Percentiles rank a stretch among this genome's conserved stretches.
phyloP scores from a whole-genome alignment of 78 protist genomes.

The Dictyostelium brefeldianum region DNA sequence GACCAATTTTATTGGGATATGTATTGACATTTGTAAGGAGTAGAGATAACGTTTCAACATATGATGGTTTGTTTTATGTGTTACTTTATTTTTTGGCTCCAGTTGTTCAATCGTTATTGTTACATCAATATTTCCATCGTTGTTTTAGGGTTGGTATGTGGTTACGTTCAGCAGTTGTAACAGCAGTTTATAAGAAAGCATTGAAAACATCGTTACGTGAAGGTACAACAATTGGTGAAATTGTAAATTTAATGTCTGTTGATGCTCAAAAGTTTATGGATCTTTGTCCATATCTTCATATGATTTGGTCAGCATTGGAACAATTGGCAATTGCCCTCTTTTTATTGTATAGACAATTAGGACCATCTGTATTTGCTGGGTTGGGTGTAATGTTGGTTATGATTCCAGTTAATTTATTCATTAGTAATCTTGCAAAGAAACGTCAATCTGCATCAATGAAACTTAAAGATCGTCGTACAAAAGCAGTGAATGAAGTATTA shows the following conservation, averaged over 20 bases:
- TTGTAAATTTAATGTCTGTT: slow-evolving; percentile 90
- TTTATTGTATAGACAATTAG: slow-evolving; percentile 42
- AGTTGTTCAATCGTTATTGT: slow-evolving; percentile 32
- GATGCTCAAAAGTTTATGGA: slow-evolving; percentile 90
- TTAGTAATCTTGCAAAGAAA: slow-evolving; percentile 43
- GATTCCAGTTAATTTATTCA: slow-evolving; percentile 75
- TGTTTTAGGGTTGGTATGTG: slow-evolving; percentile 72
- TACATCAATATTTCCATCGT: slow-evolving; percentile 73
- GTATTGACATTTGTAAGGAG: slow-evolving; percentile 26
- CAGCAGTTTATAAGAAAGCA: slow-evolving; percentile 72
- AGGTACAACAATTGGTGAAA: slow-evolving; percentile 85
- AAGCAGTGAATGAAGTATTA: slow-evolving; percentile 84
- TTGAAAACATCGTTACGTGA: slow-evolving; percentile 52
- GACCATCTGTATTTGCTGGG: slow-evolving; percentile 78
- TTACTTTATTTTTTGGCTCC: slow-evolving; percentile 51
- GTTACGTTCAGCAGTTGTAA: slow-evolving; percentile 74
- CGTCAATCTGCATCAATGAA: slow-evolving; percentile 58
- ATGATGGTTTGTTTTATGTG: slow-evolving; percentile 41
- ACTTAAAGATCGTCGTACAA: slow-evolving; percentile 77
- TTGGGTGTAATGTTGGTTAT: slow-evolving; percentile 73
- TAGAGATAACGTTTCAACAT: slow-evolving; percentile 13
- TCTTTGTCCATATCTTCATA: slow-evolving; percentile 87
- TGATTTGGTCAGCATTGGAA: slow-evolving; percentile 85
- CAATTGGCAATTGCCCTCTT: slow-evolving; percentile 45
- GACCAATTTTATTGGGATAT: slow-evolving; percentile 56